Evolutionary conservation across 2,329 filamentous ascomycete species (phyloP).

Genomic region (Colletotrichum spinosum): DNA sequence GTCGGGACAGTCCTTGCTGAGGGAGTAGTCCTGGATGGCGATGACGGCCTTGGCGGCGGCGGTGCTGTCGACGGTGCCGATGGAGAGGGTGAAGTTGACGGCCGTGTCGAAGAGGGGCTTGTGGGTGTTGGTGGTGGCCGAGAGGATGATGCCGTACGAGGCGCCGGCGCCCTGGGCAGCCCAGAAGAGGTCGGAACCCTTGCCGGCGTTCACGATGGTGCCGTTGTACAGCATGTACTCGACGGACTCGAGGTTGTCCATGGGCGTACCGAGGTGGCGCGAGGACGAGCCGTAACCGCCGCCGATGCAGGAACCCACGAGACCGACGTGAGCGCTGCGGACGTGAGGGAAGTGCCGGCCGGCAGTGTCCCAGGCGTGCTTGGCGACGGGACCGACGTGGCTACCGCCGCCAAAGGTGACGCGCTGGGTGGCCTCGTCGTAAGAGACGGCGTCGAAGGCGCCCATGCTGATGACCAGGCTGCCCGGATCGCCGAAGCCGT

Average conservation of each 20-base stretch:
- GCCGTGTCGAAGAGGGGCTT: conserved; percentile 30
- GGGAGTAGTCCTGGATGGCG: conserved; percentile 35
- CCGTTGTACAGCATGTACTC: conserved; percentile 40
- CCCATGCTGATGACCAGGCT: conserved; percentile 37
- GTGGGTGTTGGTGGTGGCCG: conserved; percentile 35
- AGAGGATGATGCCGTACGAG: conserved; percentile 36
- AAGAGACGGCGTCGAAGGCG: conserved; percentile 33
- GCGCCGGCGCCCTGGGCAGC: conserved; percentile 38
- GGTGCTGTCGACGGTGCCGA: conserved; percentile 20
- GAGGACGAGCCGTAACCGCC: conserved; percentile 34
- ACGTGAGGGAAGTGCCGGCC: conserved; percentile 37
- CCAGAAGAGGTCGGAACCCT: conserved; percentile 37
- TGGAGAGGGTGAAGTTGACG: conserved; percentile 33
- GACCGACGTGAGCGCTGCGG: conserved; percentile 35
- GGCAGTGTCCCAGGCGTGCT: conserved; percentile 36
- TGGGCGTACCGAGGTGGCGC: conserved; percentile 35
- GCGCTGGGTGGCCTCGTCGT: conserved; percentile 27
- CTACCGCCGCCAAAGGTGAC: conserved; percentile 35
- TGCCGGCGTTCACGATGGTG: conserved; percentile 33
- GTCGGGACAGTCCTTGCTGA: conserved; percentile 32
- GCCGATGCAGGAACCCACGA: conserved; percentile 36
- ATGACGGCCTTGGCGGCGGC: conserved; percentile 28
- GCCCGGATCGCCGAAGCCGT: conserved; percentile 36
- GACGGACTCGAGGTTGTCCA: conserved; percentile 35
- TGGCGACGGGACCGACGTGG: conserved; percentile 35